A percentile compares a stretch with the other conserved stretches of the same genome.
Evolutionary conservation across 257 asterid species (phyloP).

Genomic region (Mitragyna speciosa): DNA sequence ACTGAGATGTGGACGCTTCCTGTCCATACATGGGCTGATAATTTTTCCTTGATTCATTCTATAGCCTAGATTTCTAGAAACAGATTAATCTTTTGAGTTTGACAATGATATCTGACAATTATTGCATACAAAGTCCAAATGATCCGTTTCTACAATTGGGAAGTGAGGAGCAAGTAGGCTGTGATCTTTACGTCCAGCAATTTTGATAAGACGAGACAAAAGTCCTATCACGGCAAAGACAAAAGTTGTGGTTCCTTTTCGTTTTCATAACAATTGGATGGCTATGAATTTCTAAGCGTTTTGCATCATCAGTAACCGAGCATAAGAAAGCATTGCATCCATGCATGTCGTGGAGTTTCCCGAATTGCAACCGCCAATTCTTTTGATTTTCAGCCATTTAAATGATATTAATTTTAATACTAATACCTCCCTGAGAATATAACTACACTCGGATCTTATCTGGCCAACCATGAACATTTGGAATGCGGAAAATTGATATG

Average conservation of each 20-base stretch:
- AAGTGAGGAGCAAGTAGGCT: slow-evolving; percentile 7
- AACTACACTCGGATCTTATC: too few species aligned
- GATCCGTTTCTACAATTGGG: background rate
- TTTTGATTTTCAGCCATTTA: too few species aligned
- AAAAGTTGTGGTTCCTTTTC: background rate
- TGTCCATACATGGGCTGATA: background rate
- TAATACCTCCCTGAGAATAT: too few species aligned
- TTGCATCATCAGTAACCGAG: background rate
- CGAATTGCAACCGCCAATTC: background rate
- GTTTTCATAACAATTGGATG: slow-evolving; percentile 1
- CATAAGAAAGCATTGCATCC: background rate
- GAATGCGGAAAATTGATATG: too few species aligned
- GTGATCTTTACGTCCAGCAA: slow-evolving; percentile 9
- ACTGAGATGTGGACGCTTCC: background rate
- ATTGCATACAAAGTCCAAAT: background rate
- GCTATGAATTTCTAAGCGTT: background rate
- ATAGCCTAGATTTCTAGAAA: background rate
- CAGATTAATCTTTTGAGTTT: background rate
- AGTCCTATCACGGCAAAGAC: background rate
- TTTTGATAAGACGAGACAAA: background rate
- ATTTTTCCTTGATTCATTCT: too few species aligned
- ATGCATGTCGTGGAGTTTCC: background rate
- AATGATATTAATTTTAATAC: too few species aligned
- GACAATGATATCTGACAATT: background rate
- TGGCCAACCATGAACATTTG: too few species aligned